Conservation (phyloP, 805 yeast species). For the Yarrowia deformans region DNA sequence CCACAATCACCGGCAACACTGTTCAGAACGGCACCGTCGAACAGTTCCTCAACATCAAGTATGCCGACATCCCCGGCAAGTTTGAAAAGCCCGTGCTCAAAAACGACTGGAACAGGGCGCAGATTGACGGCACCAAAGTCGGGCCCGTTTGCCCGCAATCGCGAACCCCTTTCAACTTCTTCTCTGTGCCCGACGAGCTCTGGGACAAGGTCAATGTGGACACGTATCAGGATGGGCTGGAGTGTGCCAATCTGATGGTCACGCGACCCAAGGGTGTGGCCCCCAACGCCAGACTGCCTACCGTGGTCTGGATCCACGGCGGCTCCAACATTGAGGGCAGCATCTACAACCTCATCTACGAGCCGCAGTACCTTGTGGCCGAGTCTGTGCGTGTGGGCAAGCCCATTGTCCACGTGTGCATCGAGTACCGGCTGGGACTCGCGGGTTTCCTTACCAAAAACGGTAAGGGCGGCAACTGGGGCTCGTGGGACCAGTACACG, state of each 20-base stretch:
- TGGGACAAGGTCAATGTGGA: slow-evolving; percentile 64
- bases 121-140: slow-evolving; percentile 13
- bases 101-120: slow-evolving; percentile 17
- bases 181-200: slow-evolving; percentile 81
- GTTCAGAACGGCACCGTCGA: slow-evolving; percentile 25
- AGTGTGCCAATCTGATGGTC: slow-evolving; percentile 49
- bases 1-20: slow-evolving; percentile 1
- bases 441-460: slow-evolving; percentile 54
- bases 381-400: slow-evolving; percentile 42
- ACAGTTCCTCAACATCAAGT: slow-evolving; percentile 30
- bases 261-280: slow-evolving; percentile 44
- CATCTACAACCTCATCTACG: slow-evolving; percentile 46
- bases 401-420: slow-evolving; percentile 51
- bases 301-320: slow-evolving; percentile 53
- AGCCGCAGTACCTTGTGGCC: slow-evolving; percentile 47
- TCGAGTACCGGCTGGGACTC: slow-evolving; percentile 53
- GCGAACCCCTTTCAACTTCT: slow-evolving; percentile 26
- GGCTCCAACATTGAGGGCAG: slow-evolving; percentile 52
- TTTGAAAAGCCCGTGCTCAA: slow-evolving; percentile 22
- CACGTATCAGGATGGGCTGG: slow-evolving; percentile 46
- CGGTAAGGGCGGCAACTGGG: slow-evolving; percentile 52
- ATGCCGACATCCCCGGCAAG: slow-evolving; percentile 29
- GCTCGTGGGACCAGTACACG: slow-evolving; percentile 58
- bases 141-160: slow-evolving; percentile 32
- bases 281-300: slow-evolving; percentile 47